These are phyloP conservation scores for Chaetomidium leptoderma DNA, from an alignment of 495 filamentous ascomycete species.

Conservation along the genomic window DNA sequence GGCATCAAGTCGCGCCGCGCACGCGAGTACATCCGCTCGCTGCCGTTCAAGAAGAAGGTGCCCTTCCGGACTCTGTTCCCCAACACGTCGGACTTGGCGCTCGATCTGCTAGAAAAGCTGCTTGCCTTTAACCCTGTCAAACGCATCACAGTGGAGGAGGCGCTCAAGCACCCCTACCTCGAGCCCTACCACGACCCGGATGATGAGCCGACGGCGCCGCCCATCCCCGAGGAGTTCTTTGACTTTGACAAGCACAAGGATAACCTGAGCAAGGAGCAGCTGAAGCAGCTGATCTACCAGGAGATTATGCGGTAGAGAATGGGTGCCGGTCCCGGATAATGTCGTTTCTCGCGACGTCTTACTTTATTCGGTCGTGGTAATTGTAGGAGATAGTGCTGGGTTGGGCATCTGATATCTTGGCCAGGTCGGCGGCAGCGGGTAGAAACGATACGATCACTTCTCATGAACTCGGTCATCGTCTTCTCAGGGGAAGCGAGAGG, in stretches of 20 bases:
- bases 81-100: conserved; percentile 87
- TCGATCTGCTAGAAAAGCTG: conserved; percentile 92
- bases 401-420: not conserved
- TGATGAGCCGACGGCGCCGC: conserved; percentile 93
- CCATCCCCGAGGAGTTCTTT: conserved; percentile 98
- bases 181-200: conserved; percentile 99
- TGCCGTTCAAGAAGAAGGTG: conserved; percentile 99
- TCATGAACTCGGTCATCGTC: not conserved
- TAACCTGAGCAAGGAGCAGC: conserved; percentile 92
- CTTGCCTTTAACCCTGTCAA: conserved; percentile 98
- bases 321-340: no score
- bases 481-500: not conserved
- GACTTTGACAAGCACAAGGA: conserved; percentile 99
- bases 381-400: conserved; percentile 2
- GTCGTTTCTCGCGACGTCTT: not conserved
- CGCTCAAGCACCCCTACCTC: conserved; percentile 93
- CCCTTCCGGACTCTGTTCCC: conserved; percentile 97
- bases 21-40: conserved; percentile 95
- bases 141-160: conserved; percentile 96
- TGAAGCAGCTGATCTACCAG: conserved; percentile 95
- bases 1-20: conserved; percentile 98
- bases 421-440: not conserved
- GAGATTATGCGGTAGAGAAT: conserved; percentile 89
- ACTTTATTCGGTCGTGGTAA: not conserved
- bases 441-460: not conserved